Evolutionary conservation across 352 stramenopile genomes (phyloP), one percentile per base, ranked within the genome.

Genomic region (Vaucheria bursata): DNA sequence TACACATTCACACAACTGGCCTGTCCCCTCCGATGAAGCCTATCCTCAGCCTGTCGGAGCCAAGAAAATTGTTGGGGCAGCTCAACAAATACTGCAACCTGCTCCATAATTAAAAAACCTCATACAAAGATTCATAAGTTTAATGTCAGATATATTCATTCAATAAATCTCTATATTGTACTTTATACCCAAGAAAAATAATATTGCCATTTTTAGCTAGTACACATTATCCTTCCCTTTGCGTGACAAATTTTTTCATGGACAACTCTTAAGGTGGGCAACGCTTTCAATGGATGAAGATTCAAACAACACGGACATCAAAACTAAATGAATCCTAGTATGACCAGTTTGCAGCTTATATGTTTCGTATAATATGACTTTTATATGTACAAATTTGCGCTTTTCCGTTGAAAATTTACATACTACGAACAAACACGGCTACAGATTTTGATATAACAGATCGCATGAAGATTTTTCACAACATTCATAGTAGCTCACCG

Each of bases 21-120:
- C 59, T 80, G 72, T 73, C 70, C 76, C 4, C 79, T 70, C 32
- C 84, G 74, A 77, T 87, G 80, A 25, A 86, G 78, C 8, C 84
- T 80, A 72, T 87, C 84, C 67, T 87, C 84, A 32, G 84, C 84
- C 45, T 87, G 84, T 39, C 85, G 29, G 38, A 87, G 77, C 65
- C 85, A 79, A 33, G 75, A 70, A 3, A 79, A 71, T 8, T 67
- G 80, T 67, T 73, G 77, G 37, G 85, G 80, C 18, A 87, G 74
- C 74, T 87, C 84, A 8, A 86, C 84, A 52, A 87, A 87, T 12
- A 87, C 73, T 37, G 6, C 59, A 6, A 69, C 18, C 59, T 69
- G 18, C 33, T 8, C 6, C 59, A 29, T 18, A 34, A 69, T 6
- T 34, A 29, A 38, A 69, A 4, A 69, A 69, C 39, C 5, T 12